Evolutionary conservation across 2,329 filamentous ascomycete genomes (phyloP).

Genomic region (Neopestalotiopsis sp.): DNA sequence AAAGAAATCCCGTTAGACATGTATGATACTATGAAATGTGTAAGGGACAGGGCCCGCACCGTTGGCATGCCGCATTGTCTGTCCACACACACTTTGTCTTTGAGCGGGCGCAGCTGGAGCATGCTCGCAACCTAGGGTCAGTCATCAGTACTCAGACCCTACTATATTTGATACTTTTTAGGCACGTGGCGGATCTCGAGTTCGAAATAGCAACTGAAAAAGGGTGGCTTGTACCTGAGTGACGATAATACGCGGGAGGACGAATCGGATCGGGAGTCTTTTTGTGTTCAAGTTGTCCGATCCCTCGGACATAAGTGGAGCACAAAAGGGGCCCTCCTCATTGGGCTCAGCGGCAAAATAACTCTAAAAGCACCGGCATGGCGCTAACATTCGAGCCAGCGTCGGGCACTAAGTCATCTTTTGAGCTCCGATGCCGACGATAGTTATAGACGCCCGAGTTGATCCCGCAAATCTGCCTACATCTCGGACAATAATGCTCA

Average conservation of each 20-base stretch:
- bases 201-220: neutral
- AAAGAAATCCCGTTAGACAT: neutral
- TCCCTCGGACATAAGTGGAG: neutral
- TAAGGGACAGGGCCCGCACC: neutral
- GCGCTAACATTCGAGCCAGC: no score
- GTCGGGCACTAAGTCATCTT: neutral
- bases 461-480: no score
- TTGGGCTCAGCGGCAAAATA: neutral
- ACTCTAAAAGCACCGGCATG: neutral
- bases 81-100: conserved; percentile 13
- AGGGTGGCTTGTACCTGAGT: neutral
- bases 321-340: neutral
- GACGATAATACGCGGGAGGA: neutral
- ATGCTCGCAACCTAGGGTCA: neutral
- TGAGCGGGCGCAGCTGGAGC: conserved; percentile 4
- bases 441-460: no score
- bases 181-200: neutral
- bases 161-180: no score
- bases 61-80: neutral
- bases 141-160: neutral
- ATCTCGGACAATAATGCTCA: no score
- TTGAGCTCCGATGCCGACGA: no score
- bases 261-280: neutral
- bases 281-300: neutral
- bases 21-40: neutral